A percentile compares a stretch with the other conserved stretches of the same genome.
These are phyloP conservation scores for Diaporthe eres DNA, from an alignment of 2,329 filamentous ascomycete species.

Conservation along the genomic window DNA sequence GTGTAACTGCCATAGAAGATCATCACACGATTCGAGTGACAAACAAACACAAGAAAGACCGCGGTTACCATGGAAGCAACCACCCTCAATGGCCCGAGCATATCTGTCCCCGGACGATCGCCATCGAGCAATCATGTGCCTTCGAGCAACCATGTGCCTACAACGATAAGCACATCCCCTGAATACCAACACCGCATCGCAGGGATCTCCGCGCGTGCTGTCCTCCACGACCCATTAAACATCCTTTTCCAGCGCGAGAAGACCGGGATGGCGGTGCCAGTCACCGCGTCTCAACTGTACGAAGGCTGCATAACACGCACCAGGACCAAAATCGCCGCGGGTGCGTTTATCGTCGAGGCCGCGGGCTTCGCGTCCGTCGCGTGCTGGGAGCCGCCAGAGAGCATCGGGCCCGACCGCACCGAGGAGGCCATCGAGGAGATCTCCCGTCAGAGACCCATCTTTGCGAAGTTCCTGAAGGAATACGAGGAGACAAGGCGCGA, in stretches of 20 bases:
- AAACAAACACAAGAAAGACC: too few species aligned
- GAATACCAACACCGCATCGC: slow-evolving; percentile 29
- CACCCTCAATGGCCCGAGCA: neutral
- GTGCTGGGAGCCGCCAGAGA: slow-evolving; percentile 27
- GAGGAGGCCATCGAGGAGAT: slow-evolving; percentile 4
- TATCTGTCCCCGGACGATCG: neutral
- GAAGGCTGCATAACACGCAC: slow-evolving; percentile 17
- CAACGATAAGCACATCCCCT: neutral
- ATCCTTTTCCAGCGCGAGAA: slow-evolving; percentile 34
- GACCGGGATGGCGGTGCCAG: neutral
- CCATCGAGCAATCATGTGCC: neutral
- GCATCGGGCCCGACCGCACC: neutral
- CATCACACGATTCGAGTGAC: neutral
- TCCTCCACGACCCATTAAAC: slow-evolving; percentile 6
- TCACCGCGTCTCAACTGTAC: slow-evolving; percentile 1
- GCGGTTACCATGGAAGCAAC: slow-evolving; percentile 19
- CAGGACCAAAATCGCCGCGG: slow-evolving; percentile 1
- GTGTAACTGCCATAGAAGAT: neutral
- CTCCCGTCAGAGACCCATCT: neutral
- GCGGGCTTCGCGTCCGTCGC: slow-evolving; percentile 28
- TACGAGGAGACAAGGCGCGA: slow-evolving; percentile 1
- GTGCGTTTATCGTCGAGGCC: slow-evolving; percentile 22
- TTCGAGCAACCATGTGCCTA: neutral
- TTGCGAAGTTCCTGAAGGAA: neutral
- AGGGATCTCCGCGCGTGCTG: slow-evolving; percentile 14